Evolutionary conservation across 129 eudicot genomes (phyloP), one percentile per base, ranked within the genome.

Genomic region (Flaveria robusta): DNA sequence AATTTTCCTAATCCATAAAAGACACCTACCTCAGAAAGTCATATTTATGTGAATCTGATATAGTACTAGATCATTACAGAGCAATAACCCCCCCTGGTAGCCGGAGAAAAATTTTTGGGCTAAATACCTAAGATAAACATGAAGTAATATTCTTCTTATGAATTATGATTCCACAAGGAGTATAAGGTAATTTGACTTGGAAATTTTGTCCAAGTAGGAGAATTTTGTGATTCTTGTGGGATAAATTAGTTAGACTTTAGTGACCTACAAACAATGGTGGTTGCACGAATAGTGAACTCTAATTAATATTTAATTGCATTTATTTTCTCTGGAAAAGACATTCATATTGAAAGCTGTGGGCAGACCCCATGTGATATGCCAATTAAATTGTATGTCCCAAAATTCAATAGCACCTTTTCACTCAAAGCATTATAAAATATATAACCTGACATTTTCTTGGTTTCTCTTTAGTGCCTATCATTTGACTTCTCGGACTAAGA

Each of bases 361-460:
- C 46, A 60, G 73, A 78, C 45, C 72, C 78, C 73, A 72, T 71
- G 78, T 79, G 78, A 64, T 29, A 12, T 20, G 16, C 66, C 45
- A 49, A 34, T 60, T 29, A 19, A 29, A 47, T 62, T 37, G 27
- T 24, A 20, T 70, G 83, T 50, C 73, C 66, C 56, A 18, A 42
- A 49, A 16, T 49, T 49, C 29, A 49, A 63, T 24, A 37, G 16
- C 68, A 56, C 58, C 62, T 56, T 27, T n/a, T 42, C 19, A 24
- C 60, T 42, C 7, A 11, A 43, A 75, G 31, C 71, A 18, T 46
- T 45, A 16, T 7, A 23, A 29, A 51, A 72, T 11, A 34, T 39
- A 39, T 19, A 75, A 62, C 22, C 22, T 46, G 46, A 39, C 46
- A 10, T 74, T 43, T 4, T 24, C 10, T 59, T 8, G 43, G 19